These are phyloP conservation scores for Candolleomyces aberdarensis DNA, from an alignment of 768 basidiomycete genomes.

Conservation along the genomic window DNA sequence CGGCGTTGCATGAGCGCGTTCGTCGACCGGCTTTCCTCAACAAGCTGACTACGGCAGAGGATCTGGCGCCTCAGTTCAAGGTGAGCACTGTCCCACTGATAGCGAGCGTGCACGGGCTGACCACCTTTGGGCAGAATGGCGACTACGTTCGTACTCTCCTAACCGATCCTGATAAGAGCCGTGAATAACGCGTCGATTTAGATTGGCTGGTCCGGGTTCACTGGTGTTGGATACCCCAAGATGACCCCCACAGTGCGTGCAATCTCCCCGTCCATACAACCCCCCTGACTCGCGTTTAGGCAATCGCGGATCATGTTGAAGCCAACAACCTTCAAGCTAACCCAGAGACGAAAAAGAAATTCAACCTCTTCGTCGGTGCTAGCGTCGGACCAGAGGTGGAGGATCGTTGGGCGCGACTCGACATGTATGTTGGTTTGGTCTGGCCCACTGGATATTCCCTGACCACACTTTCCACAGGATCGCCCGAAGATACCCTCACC, in stretches of 20 bases:
- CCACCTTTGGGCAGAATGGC: constrained; percentile 33
- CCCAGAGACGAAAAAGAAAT: constrained; percentile 40
- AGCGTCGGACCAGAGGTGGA: constrained; percentile 48
- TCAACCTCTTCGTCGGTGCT: constrained; percentile 48
- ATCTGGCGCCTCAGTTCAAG: constrained; percentile 28
- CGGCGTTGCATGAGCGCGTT: constrained; percentile 41
- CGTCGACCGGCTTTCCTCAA: constrained; percentile 34
- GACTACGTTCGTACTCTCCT: constrained; percentile 38
- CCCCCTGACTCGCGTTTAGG: constrained; percentile 21
- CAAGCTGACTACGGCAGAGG: constrained; percentile 34
- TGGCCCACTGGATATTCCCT: too few relatives aligned
- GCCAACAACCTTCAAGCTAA: constrained; percentile 41
- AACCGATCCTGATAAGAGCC: neutral
- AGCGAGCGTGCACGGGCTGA: neutral
- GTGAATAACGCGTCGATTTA: constrained; percentile 13
- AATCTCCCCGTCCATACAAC: neutral
- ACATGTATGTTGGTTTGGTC: constrained; percentile 36
- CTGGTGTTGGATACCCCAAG: constrained; percentile 50
- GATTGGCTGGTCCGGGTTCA: constrained; percentile 53
- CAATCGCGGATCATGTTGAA: constrained; percentile 44
- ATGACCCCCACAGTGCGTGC: constrained; percentile 37
- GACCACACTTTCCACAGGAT: constrained; percentile 24
- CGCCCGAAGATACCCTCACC: constrained; percentile 44
- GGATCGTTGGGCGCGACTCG: constrained; percentile 44
- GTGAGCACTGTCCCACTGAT: neutral